Percentiles rank a stretch among this genome's conserved stretches.
Evolutionary conservation across 257 asterid genomes (phyloP).

Genomic region (Mentha longifolia): DNA sequence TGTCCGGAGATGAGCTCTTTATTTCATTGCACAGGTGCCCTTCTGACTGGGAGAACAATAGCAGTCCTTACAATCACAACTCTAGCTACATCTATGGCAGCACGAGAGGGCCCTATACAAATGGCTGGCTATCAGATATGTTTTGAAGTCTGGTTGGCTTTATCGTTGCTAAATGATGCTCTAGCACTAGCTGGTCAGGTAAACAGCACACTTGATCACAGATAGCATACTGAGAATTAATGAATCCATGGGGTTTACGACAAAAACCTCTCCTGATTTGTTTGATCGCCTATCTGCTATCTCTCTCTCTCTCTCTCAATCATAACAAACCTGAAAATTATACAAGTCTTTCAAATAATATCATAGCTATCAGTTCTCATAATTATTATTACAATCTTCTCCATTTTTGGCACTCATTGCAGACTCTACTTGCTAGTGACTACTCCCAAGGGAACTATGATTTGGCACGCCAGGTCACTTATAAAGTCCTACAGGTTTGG

Average conservation of each 20-base stretch:
- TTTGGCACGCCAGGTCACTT: constrained; percentile 73
- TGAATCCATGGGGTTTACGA: constrained; percentile 8
- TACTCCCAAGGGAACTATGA: constrained; percentile 82
- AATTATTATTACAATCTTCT: constrained; percentile 13
- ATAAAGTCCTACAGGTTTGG: constrained; percentile 80
- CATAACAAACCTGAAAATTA: not conserved
- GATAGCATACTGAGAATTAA: not conserved
- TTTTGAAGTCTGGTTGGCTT: constrained; percentile 92
- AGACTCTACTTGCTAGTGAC: constrained; percentile 90
- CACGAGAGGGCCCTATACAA: constrained; percentile 71
- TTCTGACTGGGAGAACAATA: constrained; percentile 76
- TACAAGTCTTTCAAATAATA: constrained; percentile 14
- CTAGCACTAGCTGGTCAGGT: constrained; percentile 99
- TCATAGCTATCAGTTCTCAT: constrained; percentile 15
- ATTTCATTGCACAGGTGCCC: constrained; percentile 64
- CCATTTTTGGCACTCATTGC: constrained; percentile 32
- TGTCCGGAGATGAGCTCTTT: constrained; percentile 24
- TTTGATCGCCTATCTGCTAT: not conserved
- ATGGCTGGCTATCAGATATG: constrained; percentile 97
- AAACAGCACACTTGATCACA: constrained; percentile 4
- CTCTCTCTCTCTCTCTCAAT: not conserved
- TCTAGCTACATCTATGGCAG: constrained; percentile 92
- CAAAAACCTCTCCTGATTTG: not conserved
- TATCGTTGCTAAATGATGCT: constrained; percentile 94
- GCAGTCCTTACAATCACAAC: constrained; percentile 83